phyloP scores from a whole-genome alignment of 1,284 basidiomycete genomes.

The Athelia sp. region DNA sequence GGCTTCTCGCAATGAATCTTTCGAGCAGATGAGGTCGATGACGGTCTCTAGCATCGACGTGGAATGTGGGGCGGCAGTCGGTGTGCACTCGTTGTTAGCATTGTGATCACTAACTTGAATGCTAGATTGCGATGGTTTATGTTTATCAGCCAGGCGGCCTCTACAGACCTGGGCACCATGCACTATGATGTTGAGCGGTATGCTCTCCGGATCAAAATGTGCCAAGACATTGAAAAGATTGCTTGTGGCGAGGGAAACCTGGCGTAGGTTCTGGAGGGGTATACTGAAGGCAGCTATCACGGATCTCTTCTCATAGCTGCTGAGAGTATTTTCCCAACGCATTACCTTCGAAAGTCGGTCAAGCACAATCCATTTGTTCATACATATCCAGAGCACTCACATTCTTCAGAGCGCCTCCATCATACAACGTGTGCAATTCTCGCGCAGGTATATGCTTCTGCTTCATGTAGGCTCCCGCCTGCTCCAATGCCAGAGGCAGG shows the following conservation, averaged over 20 bases:
- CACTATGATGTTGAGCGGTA: background rate
- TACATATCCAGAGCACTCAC: too few species aligned
- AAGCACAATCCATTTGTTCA: too few species aligned
- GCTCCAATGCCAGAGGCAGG: background rate
- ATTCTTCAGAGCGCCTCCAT: too few species aligned
- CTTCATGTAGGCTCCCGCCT: too few species aligned
- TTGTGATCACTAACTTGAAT: too few species aligned
- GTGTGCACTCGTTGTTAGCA: too few species aligned
- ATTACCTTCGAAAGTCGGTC: background rate
- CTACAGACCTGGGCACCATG: background rate
- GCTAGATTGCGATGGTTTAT: background rate
- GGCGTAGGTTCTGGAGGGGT: background rate
- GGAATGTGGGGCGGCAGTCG: too few species aligned
- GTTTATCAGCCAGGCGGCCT: background rate
- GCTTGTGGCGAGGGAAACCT: background rate
- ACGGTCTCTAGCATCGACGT: background rate
- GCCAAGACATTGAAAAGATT: background rate
- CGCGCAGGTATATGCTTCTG: too few species aligned
- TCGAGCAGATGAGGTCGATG: background rate
- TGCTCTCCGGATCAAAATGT: background rate
- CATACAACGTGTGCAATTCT: too few species aligned
- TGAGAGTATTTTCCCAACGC: background rate
- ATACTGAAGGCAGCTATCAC: too few species aligned
- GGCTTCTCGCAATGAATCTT: background rate
- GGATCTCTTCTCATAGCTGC: background rate